Percentiles rank a stretch among this genome's conserved stretches.
These are phyloP conservation scores for Mycogone perniciosa DNA, from an alignment of 2,329 filamentous ascomycete species.

Conservation along the genomic window DNA sequence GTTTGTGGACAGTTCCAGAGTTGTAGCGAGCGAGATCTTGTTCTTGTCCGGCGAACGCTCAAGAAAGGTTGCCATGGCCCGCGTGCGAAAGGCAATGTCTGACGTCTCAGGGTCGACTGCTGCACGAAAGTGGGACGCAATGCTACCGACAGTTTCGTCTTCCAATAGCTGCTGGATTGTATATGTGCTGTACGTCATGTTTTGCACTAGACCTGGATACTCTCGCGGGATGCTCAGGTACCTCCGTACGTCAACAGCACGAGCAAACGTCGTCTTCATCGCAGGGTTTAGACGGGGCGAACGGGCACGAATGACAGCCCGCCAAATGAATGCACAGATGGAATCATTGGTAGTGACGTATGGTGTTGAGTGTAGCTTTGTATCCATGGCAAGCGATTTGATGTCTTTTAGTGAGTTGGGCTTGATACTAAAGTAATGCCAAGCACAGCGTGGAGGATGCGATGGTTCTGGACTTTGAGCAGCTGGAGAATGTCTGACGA, in stretches of 20 bases:
- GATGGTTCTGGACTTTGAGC: slow-evolving; percentile 5
- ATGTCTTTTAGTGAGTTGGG: slow-evolving; percentile 30
- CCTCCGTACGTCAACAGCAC: slow-evolving; percentile 43
- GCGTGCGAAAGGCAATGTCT: slow-evolving; percentile 28
- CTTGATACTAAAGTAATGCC: slow-evolving; percentile 41
- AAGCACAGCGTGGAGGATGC: slow-evolving; percentile 26
- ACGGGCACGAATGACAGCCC: slow-evolving; percentile 36
- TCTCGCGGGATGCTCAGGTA: slow-evolving; percentile 33
- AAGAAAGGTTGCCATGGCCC: slow-evolving; percentile 36
- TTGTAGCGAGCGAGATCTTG: slow-evolving; percentile 27
- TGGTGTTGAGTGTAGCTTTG: slow-evolving; percentile 11
- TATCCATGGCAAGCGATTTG: slow-evolving; percentile 26
- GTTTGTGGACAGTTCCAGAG: slow-evolving; percentile 33
- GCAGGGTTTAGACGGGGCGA: slow-evolving; percentile 24
- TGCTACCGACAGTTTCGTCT: slow-evolving; percentile 25
- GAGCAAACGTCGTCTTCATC: slow-evolving; percentile 31
- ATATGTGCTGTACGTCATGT: slow-evolving; percentile 36
- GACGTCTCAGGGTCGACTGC: slow-evolving; percentile 29
- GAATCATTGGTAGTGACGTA: slow-evolving; percentile 50
- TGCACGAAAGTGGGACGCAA: slow-evolving; percentile 34
- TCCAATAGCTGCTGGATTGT: slow-evolving; percentile 23
- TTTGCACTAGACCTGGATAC: slow-evolving; percentile 45
- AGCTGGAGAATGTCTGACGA: slow-evolving; percentile 21
- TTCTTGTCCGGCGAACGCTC: slow-evolving; percentile 29
- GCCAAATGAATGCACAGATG: slow-evolving; percentile 46